Base-by-base conservation (phyloP, 805 yeast species). In the Wickerhamomyces kurtzmanii region DNA sequence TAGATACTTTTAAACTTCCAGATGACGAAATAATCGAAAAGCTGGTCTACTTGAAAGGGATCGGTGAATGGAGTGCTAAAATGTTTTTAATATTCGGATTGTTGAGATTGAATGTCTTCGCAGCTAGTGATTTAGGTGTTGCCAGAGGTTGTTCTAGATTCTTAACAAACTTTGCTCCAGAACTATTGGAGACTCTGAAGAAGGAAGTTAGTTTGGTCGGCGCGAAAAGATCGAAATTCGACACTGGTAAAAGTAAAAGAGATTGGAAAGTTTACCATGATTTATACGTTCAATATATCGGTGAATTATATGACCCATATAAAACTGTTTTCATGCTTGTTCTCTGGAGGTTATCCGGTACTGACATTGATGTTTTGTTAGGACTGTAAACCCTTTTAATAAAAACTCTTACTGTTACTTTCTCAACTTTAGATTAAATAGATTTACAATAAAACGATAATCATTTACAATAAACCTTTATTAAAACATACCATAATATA, bases 11-110 rank as follows among this genome's bases (percentile, higher is more conserved):
- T 34, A 23, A 33, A 3, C 31, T 37, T 19, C 35, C 58, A 4
- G 61, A 68, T 26, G 68, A 67, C 3, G 71, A 57, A 14, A 53
- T 79, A 11, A 44, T 65, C 1, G 60, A 60, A 12, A 67, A 65
- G 32, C 50, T 78, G 29, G 65, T 68, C 0, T 47, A 48, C 15
- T 56, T 80, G 36, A 79, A 80, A 42, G 93, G 93, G 0, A 67
- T 82, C 12, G 93, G 91, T 0, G 65, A 65, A 2, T 87, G 97
- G 97, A 72, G 86, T 5, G 87, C 91, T 0, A 80, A 79, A 30
- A 87, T 87, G 95, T 87, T 85, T 51, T 53, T 82, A 12, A 45
- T 78, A 14, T 84, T 84, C 45, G 79, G 81, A 1, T 54, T 86
- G 24, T 65, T 65, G 15, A 64, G 82, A 31, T 46, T 70, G 45